Evolutionary conservation across 257 asterid species (phyloP).

Genomic region (Jacaranda copaia): DNA sequence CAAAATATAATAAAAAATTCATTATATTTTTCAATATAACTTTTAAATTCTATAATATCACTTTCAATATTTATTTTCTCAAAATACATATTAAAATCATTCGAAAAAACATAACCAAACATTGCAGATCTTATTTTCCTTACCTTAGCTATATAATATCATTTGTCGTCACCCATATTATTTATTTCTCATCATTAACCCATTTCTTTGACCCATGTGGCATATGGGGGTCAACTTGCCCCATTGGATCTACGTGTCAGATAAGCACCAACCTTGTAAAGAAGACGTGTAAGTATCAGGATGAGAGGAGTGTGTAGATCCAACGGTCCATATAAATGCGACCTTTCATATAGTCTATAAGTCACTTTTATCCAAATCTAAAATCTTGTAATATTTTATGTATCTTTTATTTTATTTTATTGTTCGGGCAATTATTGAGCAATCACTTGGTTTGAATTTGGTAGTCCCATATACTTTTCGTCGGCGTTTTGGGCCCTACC

Average conservation of each 20-base stretch:
- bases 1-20: too few species aligned
- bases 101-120: too few species aligned
- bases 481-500: constrained; percentile 25
- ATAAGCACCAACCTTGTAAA: constrained; percentile 32
- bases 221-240: constrained; percentile 32
- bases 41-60: too few species aligned
- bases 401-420: neutral
- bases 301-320: constrained; percentile 6
- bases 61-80: too few species aligned
- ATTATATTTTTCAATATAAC: too few species aligned
- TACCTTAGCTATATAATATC: neutral
- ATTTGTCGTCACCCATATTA: neutral
- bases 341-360: constrained; percentile 26
- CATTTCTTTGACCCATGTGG: constrained; percentile 28
- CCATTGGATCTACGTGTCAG: constrained; percentile 34
- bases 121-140: neutral
- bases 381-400: neutral
- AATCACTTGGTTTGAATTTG: constrained; percentile 23
- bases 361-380: constrained; percentile 37
- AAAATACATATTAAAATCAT: too few species aligned
- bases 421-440: constrained; percentile 22
- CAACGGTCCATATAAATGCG: constrained; percentile 33
- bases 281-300: constrained; percentile 22
- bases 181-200: neutral
- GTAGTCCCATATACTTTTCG: constrained; percentile 21